These are phyloP conservation scores for Ottelia alismoides DNA, from an alignment of 106 monocot species.

Conservation along the genomic window DNA sequence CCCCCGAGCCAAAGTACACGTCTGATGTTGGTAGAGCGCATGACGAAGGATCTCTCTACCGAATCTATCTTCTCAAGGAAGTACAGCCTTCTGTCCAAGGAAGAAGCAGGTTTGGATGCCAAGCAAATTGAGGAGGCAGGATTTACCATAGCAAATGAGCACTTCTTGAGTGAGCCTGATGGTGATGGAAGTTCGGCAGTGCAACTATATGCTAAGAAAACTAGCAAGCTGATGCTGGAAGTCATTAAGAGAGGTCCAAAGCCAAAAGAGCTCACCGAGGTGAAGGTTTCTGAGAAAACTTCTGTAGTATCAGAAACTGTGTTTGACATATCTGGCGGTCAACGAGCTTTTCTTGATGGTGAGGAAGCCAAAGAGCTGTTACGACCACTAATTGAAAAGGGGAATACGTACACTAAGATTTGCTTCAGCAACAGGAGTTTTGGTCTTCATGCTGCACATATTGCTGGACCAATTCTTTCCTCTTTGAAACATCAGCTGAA, in stretches of 20 bases:
- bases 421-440: constrained; percentile 92
- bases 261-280: constrained; percentile 9
- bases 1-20: constrained; percentile 78
- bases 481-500: constrained; percentile 51
- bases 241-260: constrained; percentile 67
- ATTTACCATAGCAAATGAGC: constrained; percentile 49
- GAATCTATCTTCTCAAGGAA: constrained; percentile 85
- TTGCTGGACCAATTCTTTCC: constrained; percentile 60
- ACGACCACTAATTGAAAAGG: constrained; percentile 38
- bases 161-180: constrained; percentile 67
- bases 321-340: constrained; percentile 80
- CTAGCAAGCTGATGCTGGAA: constrained; percentile 78
- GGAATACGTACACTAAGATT: constrained; percentile 51
- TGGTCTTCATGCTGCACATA: constrained; percentile 58
- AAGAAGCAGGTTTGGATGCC: constrained; percentile 66
- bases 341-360: constrained; percentile 60
- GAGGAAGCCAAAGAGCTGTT: constrained; percentile 68
- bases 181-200: constrained; percentile 92
- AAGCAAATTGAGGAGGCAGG: constrained; percentile 57
- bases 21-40: constrained; percentile 60
- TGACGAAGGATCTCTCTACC: constrained; percentile 68
- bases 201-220: constrained; percentile 94
- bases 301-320: constrained; percentile 4
- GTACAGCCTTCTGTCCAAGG: constrained; percentile 57
- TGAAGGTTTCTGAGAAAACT: neutral